phyloP scores from a whole-genome alignment of 2,329 filamentous ascomycete genomes.

The Stemphylium beticola region DNA sequence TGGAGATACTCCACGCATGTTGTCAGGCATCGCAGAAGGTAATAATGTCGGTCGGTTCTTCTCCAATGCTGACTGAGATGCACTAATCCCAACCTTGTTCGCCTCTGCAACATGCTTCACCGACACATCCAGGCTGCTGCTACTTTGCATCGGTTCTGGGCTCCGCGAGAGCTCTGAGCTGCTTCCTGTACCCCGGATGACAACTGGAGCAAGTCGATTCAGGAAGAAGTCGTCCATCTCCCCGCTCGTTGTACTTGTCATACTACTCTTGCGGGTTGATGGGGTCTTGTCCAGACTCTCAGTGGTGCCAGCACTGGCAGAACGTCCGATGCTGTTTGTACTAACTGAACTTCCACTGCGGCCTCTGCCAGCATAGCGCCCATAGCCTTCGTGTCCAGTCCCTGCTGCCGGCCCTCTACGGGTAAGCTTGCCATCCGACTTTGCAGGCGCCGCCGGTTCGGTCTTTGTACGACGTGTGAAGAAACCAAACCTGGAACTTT shows the following conservation, averaged over 20 bases:
- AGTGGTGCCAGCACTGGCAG: slow-evolving; percentile 53
- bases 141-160: slow-evolving; percentile 46
- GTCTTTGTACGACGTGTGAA: slow-evolving; percentile 77
- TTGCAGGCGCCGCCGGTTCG: slow-evolving; percentile 60
- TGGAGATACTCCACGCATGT: slow-evolving; percentile 38
- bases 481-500: slow-evolving; percentile 74
- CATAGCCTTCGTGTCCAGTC: slow-evolving; percentile 92
- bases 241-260: slow-evolving; percentile 49
- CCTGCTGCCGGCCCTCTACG: slow-evolving; percentile 84
- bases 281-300: slow-evolving; percentile 44
- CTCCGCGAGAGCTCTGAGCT: slow-evolving; percentile 45
- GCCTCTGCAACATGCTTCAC: slow-evolving; percentile 16
- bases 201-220: slow-evolving; percentile 53
- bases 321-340: slow-evolving; percentile 55
- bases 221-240: slow-evolving; percentile 56
- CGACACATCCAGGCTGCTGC: slow-evolving; percentile 42
- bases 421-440: slow-evolving; percentile 60
- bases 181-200: slow-evolving; percentile 54
- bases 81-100: slow-evolving; percentile 29
- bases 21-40: slow-evolving; percentile 49
- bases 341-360: slow-evolving; percentile 67
- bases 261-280: slow-evolving; percentile 52
- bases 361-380: slow-evolving; percentile 68
- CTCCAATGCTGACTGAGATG: slow-evolving; percentile 24
- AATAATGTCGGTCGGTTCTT: slow-evolving; percentile 37